These are phyloP conservation scores for Camptophora hylomeconis DNA, from an alignment of 2,329 filamentous ascomycete species.

Conservation along the genomic window DNA sequence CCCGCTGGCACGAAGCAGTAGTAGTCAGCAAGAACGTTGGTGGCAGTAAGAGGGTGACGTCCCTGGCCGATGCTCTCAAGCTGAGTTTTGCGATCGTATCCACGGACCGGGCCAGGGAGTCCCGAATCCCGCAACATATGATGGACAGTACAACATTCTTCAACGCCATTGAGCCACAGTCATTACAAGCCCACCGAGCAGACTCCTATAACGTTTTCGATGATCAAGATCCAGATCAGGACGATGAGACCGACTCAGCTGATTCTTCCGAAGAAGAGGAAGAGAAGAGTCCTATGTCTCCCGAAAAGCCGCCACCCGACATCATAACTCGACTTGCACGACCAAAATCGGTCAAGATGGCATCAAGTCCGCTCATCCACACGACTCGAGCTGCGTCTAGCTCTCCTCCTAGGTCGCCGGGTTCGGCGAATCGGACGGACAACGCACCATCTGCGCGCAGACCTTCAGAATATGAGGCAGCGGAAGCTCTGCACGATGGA, in stretches of 20 bases:
- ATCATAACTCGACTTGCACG: constrained; percentile 1
- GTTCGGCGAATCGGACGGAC: constrained; percentile 23
- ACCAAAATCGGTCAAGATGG: constrained; percentile 15
- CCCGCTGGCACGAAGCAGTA: constrained; percentile 72
- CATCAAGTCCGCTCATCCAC: constrained; percentile 18
- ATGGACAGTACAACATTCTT: constrained; percentile 66
- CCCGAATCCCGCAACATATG: constrained; percentile 40
- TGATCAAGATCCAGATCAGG: constrained; percentile 12
- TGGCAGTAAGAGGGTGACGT: constrained; percentile 93
- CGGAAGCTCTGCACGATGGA: constrained; percentile 57
- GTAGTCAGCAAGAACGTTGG: constrained; percentile 98
- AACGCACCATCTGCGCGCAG: constrained; percentile 26
- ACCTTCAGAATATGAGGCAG: constrained; percentile 30
- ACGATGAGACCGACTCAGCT: constrained; percentile 18
- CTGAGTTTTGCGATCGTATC: constrained; percentile 96
- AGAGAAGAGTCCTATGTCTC: background rate
- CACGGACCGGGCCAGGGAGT: constrained; percentile 52
- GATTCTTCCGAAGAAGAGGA: constrained; percentile 4
- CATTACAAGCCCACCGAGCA: constrained; percentile 8
- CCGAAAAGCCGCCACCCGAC: constrained; percentile 1
- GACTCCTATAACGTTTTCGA: too few species aligned
- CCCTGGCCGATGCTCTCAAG: constrained; percentile 86
- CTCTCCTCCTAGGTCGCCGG: constrained; percentile 19
- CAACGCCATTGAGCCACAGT: constrained; percentile 43
- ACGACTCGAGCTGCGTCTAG: constrained; percentile 14